Evolutionary conservation across 2,329 filamentous ascomycete genomes (phyloP), one percentile per base, ranked within the genome.

Genomic region (Berkeleyomyces rouxiae): DNA sequence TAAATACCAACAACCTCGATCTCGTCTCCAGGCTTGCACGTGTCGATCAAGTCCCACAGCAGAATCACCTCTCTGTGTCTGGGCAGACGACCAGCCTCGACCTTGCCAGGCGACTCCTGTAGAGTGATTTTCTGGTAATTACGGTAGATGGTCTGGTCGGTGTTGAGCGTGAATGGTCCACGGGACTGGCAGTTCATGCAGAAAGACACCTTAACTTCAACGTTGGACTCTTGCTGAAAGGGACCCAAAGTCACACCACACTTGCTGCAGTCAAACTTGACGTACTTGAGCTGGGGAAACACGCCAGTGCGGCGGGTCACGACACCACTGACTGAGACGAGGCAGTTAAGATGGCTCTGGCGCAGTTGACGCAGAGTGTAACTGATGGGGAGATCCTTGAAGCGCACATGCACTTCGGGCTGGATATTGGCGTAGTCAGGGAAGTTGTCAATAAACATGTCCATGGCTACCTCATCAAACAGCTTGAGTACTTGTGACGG

Each of bases 101-200:
- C 93, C 5, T 93, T 97, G 62, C 93, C 95, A 3, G 93, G 93
- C 0, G 95, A 96, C 73, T 99, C 93, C 71, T 99, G 93, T 10
- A 99, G 81, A 0, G 93, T 99, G 68, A 99, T 79, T 72, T 96
- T 99, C 73, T 99, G 93, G 75, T 96, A 99, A 74, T 99, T 99
- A 66, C 93, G 87, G 76, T 99, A 99, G 13, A 99, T 88, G 0
- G 93, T 99, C 78, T 96, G 95, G 72, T 97, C 93, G 3, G 90
- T 93, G 75, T 97, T 97, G 67, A 99, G 78, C 0, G 86, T 95
- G 71, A 99, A 99, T 0, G 93, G 95, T 0, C 93, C 93, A 47
- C 90, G 85, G 46, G 90, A 95, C 75, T 97, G 92, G 75, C 93
- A 99, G 72, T 88, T 93, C 71, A 96, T 92, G 72, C 93, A 99